Evolutionary conservation across 306 rosid genomes (phyloP), one percentile per base, ranked within the genome.

Genomic region (Dalbergia cochinchinensis): DNA sequence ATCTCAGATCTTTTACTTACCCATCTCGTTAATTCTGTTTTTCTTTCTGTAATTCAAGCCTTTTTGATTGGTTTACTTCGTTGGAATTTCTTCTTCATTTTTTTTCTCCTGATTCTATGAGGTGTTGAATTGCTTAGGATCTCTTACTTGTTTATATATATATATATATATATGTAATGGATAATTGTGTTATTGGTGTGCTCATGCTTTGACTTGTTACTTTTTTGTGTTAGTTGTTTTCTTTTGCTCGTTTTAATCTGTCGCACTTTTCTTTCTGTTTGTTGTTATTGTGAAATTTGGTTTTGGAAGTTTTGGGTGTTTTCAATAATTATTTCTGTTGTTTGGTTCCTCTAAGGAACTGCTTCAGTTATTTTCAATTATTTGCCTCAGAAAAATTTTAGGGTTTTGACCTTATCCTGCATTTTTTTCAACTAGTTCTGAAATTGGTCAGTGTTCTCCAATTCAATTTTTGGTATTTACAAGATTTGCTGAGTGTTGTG

Each of bases 121-220:
- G 59, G 76, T 73, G 73, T 15, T 83, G 79, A 80, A 78, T 78
- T 70, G 42, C 60, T 72, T 39, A 63, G 76, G 92, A 85, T 89
- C 90, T 88, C 65, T 73, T 39, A 10, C 41, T 66, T 37, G 14
- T 4, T 54, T 26, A 1, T 26, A 26, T 26, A 26, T 26, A 26
- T 26, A 26, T 26, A 26, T 26, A 26, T 26, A 26, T 26, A 26
- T 26, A 26, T 26, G 2, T 26, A 20, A 20, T 26, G 31, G 31
- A 26, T 26, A 26, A 26, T 26, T 26, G 31, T 26, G 31, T 0
- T 26, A 26, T 26, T 26, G 31, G 31, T 26, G 2, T 26, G 31
- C 31, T 26, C 31, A 26, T 26, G 31, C 31, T 26, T 1, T 26
- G 31, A 26, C 31, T 26, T 26, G 31, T 1, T 26, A 26, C 31